Percentiles rank a stretch among this genome's conserved stretches.
Evolutionary conservation across 352 stramenopile genomes (phyloP).

Genomic region (Globisporangium megalacanthum): DNA sequence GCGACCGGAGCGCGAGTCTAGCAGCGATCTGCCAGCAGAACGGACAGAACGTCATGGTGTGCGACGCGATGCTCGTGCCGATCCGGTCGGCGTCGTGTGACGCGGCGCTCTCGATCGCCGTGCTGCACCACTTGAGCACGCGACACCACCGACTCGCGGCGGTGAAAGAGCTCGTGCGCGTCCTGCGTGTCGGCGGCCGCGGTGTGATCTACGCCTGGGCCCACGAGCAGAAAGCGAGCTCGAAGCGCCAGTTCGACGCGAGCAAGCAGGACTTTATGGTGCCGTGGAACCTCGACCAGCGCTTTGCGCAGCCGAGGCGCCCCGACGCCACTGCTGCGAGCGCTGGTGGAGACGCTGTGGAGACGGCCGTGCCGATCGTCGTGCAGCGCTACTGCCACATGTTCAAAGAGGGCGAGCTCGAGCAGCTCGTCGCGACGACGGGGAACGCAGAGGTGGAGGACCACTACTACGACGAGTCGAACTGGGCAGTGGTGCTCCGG

Average conservation of each 20-base stretch:
- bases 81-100: conserved; percentile 71
- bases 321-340: not conserved
- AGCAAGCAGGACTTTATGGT: conserved; percentile 83
- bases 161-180: conserved; percentile 72
- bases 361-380: conserved; percentile 25
- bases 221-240: conserved; percentile 74
- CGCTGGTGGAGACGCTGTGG: not conserved
- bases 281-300: conserved; percentile 83
- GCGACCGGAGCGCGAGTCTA: conserved; percentile 61
- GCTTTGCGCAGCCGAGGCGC: conserved; percentile 27
- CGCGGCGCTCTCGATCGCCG: conserved; percentile 77
- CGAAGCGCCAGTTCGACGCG: conserved; percentile 67
- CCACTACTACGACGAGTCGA: conserved; percentile 84
- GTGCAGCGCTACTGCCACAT: conserved; percentile 88
- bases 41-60: conserved; percentile 68
- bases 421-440: conserved; percentile 52
- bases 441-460: conserved; percentile 60
- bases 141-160: conserved; percentile 58
- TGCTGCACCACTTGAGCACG: conserved; percentile 82
- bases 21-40: conserved; percentile 56
- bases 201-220: conserved; percentile 86
- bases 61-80: conserved; percentile 66
- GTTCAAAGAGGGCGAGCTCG: conserved; percentile 82
- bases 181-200: conserved; percentile 58
- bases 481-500: conserved; percentile 80